These are phyloP conservation scores for Trichoderma hamatum DNA, from an alignment of 2,329 filamentous ascomycete genomes.

Conservation along the genomic window DNA sequence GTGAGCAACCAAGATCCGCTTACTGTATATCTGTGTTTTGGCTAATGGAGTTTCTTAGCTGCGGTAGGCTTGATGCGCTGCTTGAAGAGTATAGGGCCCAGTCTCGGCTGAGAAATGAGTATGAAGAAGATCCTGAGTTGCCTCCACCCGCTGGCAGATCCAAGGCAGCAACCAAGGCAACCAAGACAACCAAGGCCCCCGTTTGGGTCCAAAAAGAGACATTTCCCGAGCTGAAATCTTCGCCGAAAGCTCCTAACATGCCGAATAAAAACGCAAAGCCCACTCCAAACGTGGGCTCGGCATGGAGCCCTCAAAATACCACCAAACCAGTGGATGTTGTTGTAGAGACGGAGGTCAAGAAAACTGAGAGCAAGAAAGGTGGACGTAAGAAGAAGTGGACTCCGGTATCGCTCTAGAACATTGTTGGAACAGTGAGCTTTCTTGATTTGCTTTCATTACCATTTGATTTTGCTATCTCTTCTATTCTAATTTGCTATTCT, in stretches of 20 bases:
- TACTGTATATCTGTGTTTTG: not conserved
- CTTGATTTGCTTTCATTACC: not conserved
- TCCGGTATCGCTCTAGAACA: not conserved
- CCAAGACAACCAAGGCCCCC: not conserved
- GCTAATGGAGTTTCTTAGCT: not conserved
- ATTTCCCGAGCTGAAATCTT: not conserved
- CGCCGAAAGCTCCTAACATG: not conserved
- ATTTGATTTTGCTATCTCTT: not conserved
- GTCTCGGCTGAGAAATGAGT: not conserved
- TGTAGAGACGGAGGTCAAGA: not conserved
- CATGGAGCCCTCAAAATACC: not conserved
- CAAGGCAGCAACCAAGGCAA: not conserved
- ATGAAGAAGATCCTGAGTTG: not conserved
- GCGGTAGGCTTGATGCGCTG: not conserved
- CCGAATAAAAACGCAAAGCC: not conserved
- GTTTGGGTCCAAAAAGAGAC: not conserved
- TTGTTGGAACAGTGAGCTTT: not conserved
- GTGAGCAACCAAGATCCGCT: not conserved
- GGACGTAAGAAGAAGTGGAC: slow-evolving; percentile 22
- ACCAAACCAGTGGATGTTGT: not conserved
- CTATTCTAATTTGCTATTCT: not conserved
- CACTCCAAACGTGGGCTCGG: not conserved
- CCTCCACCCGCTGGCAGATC: not conserved
- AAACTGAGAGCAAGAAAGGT: not conserved
- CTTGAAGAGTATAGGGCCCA: not conserved